phyloP scores from a whole-genome alignment of 306 rosid species.

The Rosa rugosa region DNA sequence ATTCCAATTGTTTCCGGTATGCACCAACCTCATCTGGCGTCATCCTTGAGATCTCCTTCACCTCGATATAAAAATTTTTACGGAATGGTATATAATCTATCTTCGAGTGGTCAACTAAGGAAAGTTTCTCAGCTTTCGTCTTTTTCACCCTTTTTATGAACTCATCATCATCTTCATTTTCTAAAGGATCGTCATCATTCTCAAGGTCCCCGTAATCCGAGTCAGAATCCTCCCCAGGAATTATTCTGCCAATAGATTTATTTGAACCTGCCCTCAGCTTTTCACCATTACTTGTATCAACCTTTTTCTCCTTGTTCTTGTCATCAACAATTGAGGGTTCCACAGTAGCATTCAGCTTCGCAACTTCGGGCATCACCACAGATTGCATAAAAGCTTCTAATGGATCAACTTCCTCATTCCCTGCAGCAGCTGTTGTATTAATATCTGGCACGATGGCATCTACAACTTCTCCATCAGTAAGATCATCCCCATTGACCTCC shows the following conservation, averaged over 20 bases:
- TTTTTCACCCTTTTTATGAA: slow-evolving; percentile 97
- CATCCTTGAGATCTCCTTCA: slow-evolving; percentile 70
- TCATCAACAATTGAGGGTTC: slow-evolving; percentile 34
- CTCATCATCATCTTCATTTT: slow-evolving; percentile 90
- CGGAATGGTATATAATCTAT: slow-evolving; percentile 72
- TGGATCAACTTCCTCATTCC: slow-evolving; percentile 74
- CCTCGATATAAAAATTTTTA: slow-evolving; percentile 76
- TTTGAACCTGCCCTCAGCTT: slow-evolving; percentile 54
- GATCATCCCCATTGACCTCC: slow-evolving; percentile 31
- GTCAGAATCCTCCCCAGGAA: slow-evolving; percentile 93
- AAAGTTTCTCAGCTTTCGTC: slow-evolving; percentile 92
- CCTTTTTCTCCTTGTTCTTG: slow-evolving; percentile 48
- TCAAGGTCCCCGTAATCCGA: slow-evolving; percentile 74
- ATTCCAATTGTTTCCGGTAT: slow-evolving; percentile 76
- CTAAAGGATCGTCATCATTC: slow-evolving; percentile 53
- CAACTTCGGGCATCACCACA: slow-evolving; percentile 89
- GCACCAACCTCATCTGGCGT: slow-evolving; percentile 61
- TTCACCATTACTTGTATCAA: slow-evolving; percentile 41
- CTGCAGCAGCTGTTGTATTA: slow-evolving; percentile 47
- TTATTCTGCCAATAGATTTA: slow-evolving; percentile 81
- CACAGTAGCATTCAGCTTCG: slow-evolving; percentile 55
- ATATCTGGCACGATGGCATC: slow-evolving; percentile 36
- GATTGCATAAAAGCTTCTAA: slow-evolving; percentile 94
- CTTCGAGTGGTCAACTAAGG: slow-evolving; percentile 93
- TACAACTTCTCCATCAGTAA: slow-evolving; percentile 34